Evolutionary conservation across 2,329 filamentous ascomycete species (phyloP).

Genomic region (Aphanoascus verrucosus): DNA sequence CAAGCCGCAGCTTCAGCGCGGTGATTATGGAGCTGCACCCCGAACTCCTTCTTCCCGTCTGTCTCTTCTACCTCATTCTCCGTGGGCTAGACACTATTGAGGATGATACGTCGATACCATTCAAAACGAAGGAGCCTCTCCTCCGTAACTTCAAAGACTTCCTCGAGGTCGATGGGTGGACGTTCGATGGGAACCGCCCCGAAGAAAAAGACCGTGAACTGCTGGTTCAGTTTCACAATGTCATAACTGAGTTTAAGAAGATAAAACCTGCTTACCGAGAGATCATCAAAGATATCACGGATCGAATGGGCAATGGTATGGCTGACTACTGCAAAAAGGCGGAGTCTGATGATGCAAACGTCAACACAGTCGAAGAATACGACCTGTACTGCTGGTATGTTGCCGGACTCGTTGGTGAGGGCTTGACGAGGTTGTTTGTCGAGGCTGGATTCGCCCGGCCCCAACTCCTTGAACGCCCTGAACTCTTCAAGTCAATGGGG

Average conservation of each 20-base stretch:
- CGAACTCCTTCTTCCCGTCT: constrained; percentile 79
- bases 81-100: constrained; percentile 96
- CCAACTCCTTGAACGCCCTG: constrained; percentile 63
- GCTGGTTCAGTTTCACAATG: constrained; percentile 80
- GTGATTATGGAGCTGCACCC: constrained; percentile 95
- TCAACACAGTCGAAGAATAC: constrained; percentile 78
- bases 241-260: constrained; percentile 77
- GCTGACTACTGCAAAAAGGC: constrained; percentile 84
- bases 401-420: constrained; percentile 94
- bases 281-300: constrained; percentile 85
- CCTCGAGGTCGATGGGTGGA: constrained; percentile 81
- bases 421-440: constrained; percentile 81
- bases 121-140: constrained; percentile 73
- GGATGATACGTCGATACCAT: constrained; percentile 87
- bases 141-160: constrained; percentile 70
- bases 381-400: constrained; percentile 98
- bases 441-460: constrained; percentile 78
- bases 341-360: constrained; percentile 66
- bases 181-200: constrained; percentile 70
- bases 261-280: constrained; percentile 72
- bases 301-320: constrained; percentile 97
- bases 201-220: constrained; percentile 92
- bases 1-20: constrained; percentile 82
- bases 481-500: constrained; percentile 90
- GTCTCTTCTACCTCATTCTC: constrained; percentile 84